Conservation (phyloP, 139 green algal genomes). For the Closterium sp. region DNA sequence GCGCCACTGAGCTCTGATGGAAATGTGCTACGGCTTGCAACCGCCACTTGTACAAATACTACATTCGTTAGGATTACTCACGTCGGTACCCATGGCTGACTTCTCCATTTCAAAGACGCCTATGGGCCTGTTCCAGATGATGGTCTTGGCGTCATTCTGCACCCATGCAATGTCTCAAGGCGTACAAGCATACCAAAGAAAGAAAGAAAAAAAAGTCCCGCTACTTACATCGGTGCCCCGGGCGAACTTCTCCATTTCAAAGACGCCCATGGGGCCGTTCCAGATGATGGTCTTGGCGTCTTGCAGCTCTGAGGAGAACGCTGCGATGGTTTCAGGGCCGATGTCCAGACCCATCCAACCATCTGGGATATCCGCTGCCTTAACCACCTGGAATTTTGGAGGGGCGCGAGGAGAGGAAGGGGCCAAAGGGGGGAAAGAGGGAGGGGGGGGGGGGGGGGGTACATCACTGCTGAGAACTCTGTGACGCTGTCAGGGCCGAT, state of each 20-base stretch:
- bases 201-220: too few relatives aligned
- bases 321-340: conserved; percentile 82
- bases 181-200: too few relatives aligned
- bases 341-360: conserved; percentile 99
- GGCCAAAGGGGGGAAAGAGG: too few relatives aligned
- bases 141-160: conserved; percentile 83
- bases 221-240: conserved; percentile 72
- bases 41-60: too few relatives aligned
- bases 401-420: conserved; percentile 58
- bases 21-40: too few relatives aligned
- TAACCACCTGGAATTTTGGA: conserved; percentile 58
- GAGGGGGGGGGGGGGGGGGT: too few relatives aligned
- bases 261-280: conserved; percentile 98
- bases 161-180: conserved; percentile 64
- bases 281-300: conserved; percentile 95
- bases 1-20: too few relatives aligned
- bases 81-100: too few relatives aligned
- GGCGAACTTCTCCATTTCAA: conserved; percentile 93
- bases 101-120: too few relatives aligned
- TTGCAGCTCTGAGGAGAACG: conserved; percentile 75
- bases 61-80: too few relatives aligned
- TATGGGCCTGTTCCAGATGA: conserved; percentile 57
- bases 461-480: too few relatives aligned
- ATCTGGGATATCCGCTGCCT: conserved; percentile 81
- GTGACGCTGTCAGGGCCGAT: too few relatives aligned